phyloP scores from a whole-genome alignment of 2,329 filamentous ascomycete genomes.

The Eutypa lata region DNA sequence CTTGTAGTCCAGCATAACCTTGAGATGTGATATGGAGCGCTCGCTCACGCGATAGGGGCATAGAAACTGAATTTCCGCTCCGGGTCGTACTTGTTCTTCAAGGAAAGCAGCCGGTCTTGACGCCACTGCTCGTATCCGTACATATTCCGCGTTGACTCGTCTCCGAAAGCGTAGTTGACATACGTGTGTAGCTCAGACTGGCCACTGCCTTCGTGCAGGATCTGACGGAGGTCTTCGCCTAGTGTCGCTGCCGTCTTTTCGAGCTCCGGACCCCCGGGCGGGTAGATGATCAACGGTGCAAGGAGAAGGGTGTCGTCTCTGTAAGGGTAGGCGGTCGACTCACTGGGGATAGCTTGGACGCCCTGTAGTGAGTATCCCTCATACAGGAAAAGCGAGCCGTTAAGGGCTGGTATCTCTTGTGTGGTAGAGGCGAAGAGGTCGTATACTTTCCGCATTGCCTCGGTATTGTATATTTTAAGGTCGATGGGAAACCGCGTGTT shows the following conservation, averaged over 20 bases:
- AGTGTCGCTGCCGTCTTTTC: constrained; percentile 21
- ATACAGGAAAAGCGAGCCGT: constrained; percentile 18
- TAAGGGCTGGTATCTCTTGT: constrained; percentile 27
- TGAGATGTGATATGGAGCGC: background rate
- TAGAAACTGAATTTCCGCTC: constrained; percentile 28
- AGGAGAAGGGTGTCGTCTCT: constrained; percentile 13
- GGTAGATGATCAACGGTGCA: constrained; percentile 27
- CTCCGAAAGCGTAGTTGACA: constrained; percentile 33
- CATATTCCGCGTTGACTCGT: constrained; percentile 24
- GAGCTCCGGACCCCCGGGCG: constrained; percentile 17
- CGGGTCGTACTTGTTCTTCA: constrained; percentile 35
- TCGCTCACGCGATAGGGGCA: constrained; percentile 14
- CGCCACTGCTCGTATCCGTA: constrained; percentile 38
- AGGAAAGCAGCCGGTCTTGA: constrained; percentile 29
- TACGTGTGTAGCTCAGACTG: constrained; percentile 23
- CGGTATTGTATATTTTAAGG: constrained; percentile 27
- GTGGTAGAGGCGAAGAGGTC: constrained; percentile 32
- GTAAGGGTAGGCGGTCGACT: constrained; percentile 16
- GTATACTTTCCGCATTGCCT: constrained; percentile 34
- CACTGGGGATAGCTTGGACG: constrained; percentile 11
- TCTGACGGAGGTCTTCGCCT: constrained; percentile 24
- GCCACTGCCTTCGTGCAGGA: constrained; percentile 19
- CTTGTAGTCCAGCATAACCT: background rate
- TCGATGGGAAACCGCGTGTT: constrained; percentile 20
- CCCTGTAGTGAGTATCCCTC: constrained; percentile 19